Conservation (phyloP, 2,329 filamentous ascomycete genomes). For the Colletotrichum gloeosporioides region DNA sequence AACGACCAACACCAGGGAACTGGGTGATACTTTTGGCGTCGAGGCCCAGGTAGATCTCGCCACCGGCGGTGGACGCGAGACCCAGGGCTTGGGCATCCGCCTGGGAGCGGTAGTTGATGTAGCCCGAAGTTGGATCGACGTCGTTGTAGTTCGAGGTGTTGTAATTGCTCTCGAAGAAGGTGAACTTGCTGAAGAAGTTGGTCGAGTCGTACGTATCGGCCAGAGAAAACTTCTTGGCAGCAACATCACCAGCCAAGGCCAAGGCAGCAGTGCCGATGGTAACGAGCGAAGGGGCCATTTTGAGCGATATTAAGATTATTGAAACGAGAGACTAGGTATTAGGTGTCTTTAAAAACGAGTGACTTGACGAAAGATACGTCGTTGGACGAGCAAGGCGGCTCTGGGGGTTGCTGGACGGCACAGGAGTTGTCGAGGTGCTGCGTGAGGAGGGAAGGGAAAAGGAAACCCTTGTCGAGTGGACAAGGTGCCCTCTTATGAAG, state of each 20-base stretch:
- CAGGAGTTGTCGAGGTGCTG: conserved; percentile 3
- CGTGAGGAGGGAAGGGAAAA: background rate
- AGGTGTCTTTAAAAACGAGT: conserved; percentile 31
- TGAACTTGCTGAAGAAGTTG: conserved; percentile 56
- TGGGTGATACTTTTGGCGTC: conserved; percentile 32
- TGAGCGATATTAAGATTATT: conserved; percentile 25
- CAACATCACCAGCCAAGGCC: conserved; percentile 37
- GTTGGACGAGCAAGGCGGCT: conserved; percentile 41
- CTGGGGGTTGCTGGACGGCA: conserved; percentile 22
- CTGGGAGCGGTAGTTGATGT: conserved; percentile 58
- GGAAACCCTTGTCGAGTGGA: background rate
- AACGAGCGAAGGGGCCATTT: conserved; percentile 47
- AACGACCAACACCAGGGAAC: conserved; percentile 39
- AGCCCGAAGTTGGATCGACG: conserved; percentile 68
- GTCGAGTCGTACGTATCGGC: conserved; percentile 42
- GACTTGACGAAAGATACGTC: conserved; percentile 52
- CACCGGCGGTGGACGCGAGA: conserved; percentile 35
- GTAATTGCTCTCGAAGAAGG: conserved; percentile 39
- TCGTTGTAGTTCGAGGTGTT: conserved; percentile 24
- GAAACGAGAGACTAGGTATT: conserved; percentile 30
- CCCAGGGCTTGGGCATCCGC: conserved; percentile 37
- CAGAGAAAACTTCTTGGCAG: conserved; percentile 40
- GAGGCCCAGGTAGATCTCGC: conserved; percentile 44
- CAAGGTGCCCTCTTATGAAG: conserved; percentile 11
- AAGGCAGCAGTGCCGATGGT: conserved; percentile 43